Percentiles rank a stretch among this genome's conserved stretches.
phyloP scores from a whole-genome alignment of 805 yeast genomes.

The Yarrowia sp. region DNA sequence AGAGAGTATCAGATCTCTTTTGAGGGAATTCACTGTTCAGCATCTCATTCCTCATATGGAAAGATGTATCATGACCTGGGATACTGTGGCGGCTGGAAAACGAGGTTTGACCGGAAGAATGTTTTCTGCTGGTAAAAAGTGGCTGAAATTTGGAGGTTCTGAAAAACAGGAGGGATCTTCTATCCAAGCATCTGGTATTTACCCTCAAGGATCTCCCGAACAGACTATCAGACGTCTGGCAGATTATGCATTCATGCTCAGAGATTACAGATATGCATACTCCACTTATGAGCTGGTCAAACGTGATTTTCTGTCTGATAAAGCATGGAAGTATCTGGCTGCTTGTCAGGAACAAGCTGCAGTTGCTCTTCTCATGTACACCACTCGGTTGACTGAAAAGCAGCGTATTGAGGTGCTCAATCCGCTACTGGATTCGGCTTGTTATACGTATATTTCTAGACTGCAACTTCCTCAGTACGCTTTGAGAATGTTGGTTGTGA shows the following conservation, averaged over 20 bases:
- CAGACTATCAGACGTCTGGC: slow-evolving; percentile 77
- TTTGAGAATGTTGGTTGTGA: slow-evolving; percentile 61
- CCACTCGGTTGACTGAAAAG: slow-evolving; percentile 41
- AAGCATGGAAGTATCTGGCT: slow-evolving; percentile 78
- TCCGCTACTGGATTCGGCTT: slow-evolving; percentile 66
- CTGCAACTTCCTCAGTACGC: slow-evolving; percentile 68
- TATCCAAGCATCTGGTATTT: slow-evolving; percentile 46
- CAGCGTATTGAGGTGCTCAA: slow-evolving; percentile 54
- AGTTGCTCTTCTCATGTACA: slow-evolving; percentile 61
- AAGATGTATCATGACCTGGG: slow-evolving; percentile 77
- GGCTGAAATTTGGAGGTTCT: slow-evolving; percentile 13
- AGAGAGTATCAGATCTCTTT: slow-evolving; percentile 41
- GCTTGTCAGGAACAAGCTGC: slow-evolving; percentile 88
- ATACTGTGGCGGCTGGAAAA: slow-evolving; percentile 71
- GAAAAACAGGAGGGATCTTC: slow-evolving; percentile 11
- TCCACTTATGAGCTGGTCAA: slow-evolving; percentile 77
- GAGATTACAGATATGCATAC: slow-evolving; percentile 82
- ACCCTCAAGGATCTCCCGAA: slow-evolving; percentile 63
- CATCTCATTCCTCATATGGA: slow-evolving; percentile 81
- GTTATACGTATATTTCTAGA: slow-evolving; percentile 72
- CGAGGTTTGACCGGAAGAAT: slow-evolving; percentile 72
- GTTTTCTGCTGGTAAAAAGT: slow-evolving; percentile 62
- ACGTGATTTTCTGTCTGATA: slow-evolving; percentile 72
- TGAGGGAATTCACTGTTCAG: slow-evolving; percentile 51
- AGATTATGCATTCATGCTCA: slow-evolving; percentile 88